Evolutionary conservation across 208 protist species (phyloP), one percentile per base, ranked within the genome.

Genomic region (Trypanosoma melophagium): DNA sequence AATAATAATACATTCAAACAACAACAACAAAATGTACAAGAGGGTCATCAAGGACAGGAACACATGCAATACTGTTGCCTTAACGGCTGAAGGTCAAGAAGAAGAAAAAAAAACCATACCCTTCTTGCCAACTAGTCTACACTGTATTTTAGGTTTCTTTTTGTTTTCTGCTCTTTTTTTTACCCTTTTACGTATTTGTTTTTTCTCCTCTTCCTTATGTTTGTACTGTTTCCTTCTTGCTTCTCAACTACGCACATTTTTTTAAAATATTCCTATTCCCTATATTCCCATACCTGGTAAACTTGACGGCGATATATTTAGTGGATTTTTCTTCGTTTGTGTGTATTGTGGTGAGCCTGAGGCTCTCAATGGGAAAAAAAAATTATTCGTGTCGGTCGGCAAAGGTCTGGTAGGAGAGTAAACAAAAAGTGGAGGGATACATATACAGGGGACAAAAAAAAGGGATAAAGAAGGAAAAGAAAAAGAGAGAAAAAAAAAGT

Each of bases 21-120:
- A 44, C 31, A 53, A 54, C 40, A 60, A 35, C 47, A 60, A 63
- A 47, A 66, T 60, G 35, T 35, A 64, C 42, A 61, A 59, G 12
- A 41, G 44, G 52, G 19, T 59, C 51, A 57, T 51, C n/a, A 57
- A 38, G 4, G 35, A 25, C 2, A 9, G 47, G 17, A 24, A 47
- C 9, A 47, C 42, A n/a, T 47, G 16, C 13, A 47, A 17, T 47
- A n/a, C 13, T 47, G 42, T 47, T 47, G 42, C 42, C 42, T 47
- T 47, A 35, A 35, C 28, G 28, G 28, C 28, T 50, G 45, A 50
- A 12, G 7, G 50, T 54, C 21, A n/a, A 28, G 50, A 28, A 31
- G n/a, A 28, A 28, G 45, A 35, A 35, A 35, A 35, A 35, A 35
- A 35, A 35, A 35, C 28, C 28, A 35, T 35, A 35, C 5, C 28